Evolutionary conservation across 345 rosid genomes (phyloP), one percentile per base, ranked within the genome.

Genomic region (Erucastrum elatum): DNA sequence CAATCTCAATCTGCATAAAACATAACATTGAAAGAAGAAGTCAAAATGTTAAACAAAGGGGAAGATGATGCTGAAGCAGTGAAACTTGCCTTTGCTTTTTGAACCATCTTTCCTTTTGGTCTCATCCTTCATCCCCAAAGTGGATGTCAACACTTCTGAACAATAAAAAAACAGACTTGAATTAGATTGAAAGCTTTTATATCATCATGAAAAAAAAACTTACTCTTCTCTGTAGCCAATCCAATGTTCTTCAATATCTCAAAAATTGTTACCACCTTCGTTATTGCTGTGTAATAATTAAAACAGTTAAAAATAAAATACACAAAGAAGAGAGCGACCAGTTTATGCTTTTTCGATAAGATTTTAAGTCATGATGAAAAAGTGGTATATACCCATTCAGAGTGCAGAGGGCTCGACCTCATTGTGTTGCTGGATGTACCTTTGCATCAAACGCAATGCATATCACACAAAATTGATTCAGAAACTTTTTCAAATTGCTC

Each of bases 361-460:
- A 33, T 5, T 4, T 35, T 33, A 4, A 15, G 55, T 51, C 4
- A 3, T 7, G 0, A 2, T 4, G 2, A 21, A 35, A 55, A 35
- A 16, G 1, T 73, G 41, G 35, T 90, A 33, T 33, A 33, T 33
- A 92, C 96, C 97, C 96, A 92, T 94, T 72, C 98, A 94, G 60
- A 94, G 75, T 15, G 98, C 96, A 41, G 96, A 94, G 58, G 92
- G 96, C 74, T 94, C 96, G n/a, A 92, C 98, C 81, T 94, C 98
- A 39, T 92, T 65, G 67, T 92, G 90, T 64, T 90, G 96, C 70
- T 92, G 96, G 34, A 94, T 92, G 82, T 90, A 94, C 84, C 93
- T 90, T 96, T 91, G 87, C 83, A 81, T 53, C 25, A 72, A 72
- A 61, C 70, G 35, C 35, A 33, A 33, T 33, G 35, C 35, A 33